Evolutionary conservation across 2,329 filamentous ascomycete species (phyloP), one percentile per base, ranked within the genome.

Genomic region (Diaporthe sp.): DNA sequence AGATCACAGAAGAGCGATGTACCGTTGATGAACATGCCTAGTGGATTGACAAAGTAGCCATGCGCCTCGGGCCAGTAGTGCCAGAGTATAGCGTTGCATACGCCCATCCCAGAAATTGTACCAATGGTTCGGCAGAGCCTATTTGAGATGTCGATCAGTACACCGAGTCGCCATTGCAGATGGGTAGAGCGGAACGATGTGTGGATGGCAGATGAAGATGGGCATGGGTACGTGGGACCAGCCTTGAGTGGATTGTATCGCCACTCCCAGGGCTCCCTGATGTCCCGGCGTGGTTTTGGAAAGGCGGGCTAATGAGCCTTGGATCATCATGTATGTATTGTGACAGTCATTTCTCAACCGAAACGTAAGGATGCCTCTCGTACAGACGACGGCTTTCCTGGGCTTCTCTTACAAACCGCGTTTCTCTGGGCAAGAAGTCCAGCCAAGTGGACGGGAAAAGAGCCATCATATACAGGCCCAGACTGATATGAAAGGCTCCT

Each of bases 21-120:
- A 0, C 82, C 84, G 76, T 83, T 83, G 19, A 89, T 78, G 74
- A 88, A 85, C 5, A 88, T 59, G 0, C 83, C 84, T 6, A 87
- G 79, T 0, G 85, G 86, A 44, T 84, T 84, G 67, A 84, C 80
- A 42, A 87, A 84, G 78, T 88, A 89, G 15, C 83, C 84, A 78
- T 89, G 86, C 1, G 87, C 85, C 74, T 89, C 88, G 4, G 86
- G 87, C 88, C 88, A 89, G 77, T 84, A 84, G 81, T 85, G 87
- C 87, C 87, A 88, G n/a, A 86, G 79, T 58, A 87, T 77, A 12
- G 80, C 79, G 71, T 85, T 85, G 58, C 81, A 82, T 15, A 84
- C 74, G 7, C 84, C 81, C 25, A 88, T 80, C 2, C 87, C 87
- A 75, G 84, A 79, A 12, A 87, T 70, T 1, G 86, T 85, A 6